phyloP scores from a whole-genome alignment of 371 early-diverging fungal genomes.

The Mortierella sp. region DNA sequence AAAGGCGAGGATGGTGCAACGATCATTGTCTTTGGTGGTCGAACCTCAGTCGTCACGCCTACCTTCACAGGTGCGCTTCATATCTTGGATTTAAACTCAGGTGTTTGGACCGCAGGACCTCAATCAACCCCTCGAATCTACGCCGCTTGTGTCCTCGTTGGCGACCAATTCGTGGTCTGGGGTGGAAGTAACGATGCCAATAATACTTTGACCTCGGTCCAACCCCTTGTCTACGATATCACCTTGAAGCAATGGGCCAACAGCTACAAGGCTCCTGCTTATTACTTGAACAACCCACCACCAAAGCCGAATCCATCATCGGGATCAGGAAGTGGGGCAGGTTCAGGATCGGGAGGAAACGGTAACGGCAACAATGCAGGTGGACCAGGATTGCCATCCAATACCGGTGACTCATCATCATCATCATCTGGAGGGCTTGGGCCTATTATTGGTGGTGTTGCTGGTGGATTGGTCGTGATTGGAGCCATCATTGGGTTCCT shows the following conservation, averaged over 20 bases:
- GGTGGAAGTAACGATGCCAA: constrained; percentile 19
- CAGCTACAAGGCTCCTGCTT: constrained; percentile 12
- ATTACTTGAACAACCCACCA: constrained; percentile 14
- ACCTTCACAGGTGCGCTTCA: constrained; percentile 16
- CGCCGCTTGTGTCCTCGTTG: constrained; percentile 5
- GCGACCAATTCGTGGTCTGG: constrained; percentile 21
- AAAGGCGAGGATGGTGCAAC: constrained; percentile 14
- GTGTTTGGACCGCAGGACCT: constrained; percentile 14
- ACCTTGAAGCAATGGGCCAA: constrained; percentile 20
- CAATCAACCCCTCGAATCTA: constrained; percentile 16
- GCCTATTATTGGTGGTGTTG: constrained; percentile 11
- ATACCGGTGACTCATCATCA: background rate
- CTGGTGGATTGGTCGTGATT: constrained; percentile 15
- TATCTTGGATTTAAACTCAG: constrained; percentile 9
- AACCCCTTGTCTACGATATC: constrained; percentile 18
- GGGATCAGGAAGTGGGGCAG: background rate
- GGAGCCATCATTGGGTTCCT: constrained; percentile 16
- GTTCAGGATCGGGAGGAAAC: background rate
- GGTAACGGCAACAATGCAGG: background rate
- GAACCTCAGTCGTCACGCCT: constrained; percentile 13
- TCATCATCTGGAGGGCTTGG: constrained; percentile 1
- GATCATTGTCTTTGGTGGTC: constrained; percentile 14
- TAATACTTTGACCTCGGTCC: constrained; percentile 5
- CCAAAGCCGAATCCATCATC: constrained; percentile 10
- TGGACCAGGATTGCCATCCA: background rate